Evolutionary conservation across 352 stramenopile genomes (phyloP), one percentile per base, ranked within the genome.

Genomic region (Globisporangium lucens): DNA sequence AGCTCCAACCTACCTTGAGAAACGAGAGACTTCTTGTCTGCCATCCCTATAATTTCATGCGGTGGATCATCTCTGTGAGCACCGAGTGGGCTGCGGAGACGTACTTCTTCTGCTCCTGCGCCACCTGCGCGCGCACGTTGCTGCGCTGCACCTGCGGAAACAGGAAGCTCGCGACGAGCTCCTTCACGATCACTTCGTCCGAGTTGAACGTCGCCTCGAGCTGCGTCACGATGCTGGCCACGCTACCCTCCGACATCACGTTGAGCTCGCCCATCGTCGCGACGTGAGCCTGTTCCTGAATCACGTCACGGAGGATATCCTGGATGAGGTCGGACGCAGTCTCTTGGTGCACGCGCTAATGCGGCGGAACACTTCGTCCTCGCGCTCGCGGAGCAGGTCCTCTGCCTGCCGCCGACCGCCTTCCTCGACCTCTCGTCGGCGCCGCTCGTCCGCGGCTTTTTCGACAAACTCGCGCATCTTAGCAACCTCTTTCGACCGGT

Each of bases 341-440:
- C 63, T 91, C 89, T 22, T 90, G 79, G 62, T 97, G 85, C 51
- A 96, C 83, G 41, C 77, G 77, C 77, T 88, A 36, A 97, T 81
- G 51, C 78, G 78, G 29, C 76, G 75, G 65, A 85, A 97, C 4
- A 96, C 87, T 36, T 93, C 85, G 67, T 97, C 89, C 56, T 97
- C 82, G 20, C 89, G 87, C 38, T 79, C 75, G n/a, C 90, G 82
- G 51, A 93, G 63, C 17, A 93, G 57, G 43, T 97, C 89, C 67
- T 98, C 92, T 22, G 88, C 87, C 69, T 98, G 91, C 9, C 92
- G 85, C 10, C 83, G 81, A 0, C 90, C 90, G 13, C 86, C 91
- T 76, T 98, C 91, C 63, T 94, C 81, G 29, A 93, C 80, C 67
- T 98, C 92, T 15, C 87, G 80, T 17, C 78, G 73, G 7, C 85